Evolutionary conservation across 1,284 basidiomycete species (phyloP).

Genomic region (Wolfiporia cocos): DNA sequence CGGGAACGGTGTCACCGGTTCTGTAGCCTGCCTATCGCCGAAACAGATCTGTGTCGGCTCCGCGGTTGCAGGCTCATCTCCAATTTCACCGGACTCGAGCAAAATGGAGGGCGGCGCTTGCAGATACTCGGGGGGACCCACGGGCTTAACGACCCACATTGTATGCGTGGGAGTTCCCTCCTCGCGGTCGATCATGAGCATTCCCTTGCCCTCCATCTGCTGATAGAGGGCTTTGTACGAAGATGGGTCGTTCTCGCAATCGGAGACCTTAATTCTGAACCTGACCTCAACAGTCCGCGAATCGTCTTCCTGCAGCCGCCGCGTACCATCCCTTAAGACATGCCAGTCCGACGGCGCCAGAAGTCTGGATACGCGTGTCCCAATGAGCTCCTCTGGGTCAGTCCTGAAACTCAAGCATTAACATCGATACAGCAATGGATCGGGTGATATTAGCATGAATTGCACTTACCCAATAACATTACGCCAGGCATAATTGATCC

Average conservation of each 20-base stretch:
- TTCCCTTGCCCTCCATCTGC: conserved; percentile 95
- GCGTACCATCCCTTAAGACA: conserved; percentile 86
- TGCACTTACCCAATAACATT: conserved; percentile 84
- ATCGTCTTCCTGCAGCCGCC: conserved; percentile 84
- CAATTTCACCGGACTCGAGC: conserved; percentile 50
- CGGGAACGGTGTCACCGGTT: conserved; percentile 63
- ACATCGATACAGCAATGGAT: too few species aligned
- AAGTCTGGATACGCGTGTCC: conserved; percentile 76
- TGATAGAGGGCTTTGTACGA: conserved; percentile 59
- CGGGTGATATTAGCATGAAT: conserved; percentile 9
- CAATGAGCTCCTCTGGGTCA: conserved; percentile 79
- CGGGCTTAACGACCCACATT: conserved; percentile 98
- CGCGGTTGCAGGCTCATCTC: conserved; percentile 34
- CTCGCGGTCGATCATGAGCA: conserved; percentile 95
- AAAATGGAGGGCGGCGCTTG: conserved; percentile 51
- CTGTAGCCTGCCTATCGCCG: conserved; percentile 27
- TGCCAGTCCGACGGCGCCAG: conserved; percentile 81
- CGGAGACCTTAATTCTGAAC: conserved; percentile 75
- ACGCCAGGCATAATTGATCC: conserved; percentile 94
- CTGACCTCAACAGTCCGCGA: conserved; percentile 92
- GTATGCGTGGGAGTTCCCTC: conserved; percentile 88
- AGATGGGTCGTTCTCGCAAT: conserved; percentile 45
- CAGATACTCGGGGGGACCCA: conserved; percentile 62
- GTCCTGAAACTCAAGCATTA: too few species aligned
- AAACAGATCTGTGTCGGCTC: conserved; percentile 27